A percentile compares a stretch with the other conserved stretches of the same genome.
phyloP scores from a whole-genome alignment of 1,139 yeast genomes.

The Yamadazyma friedrichii region DNA sequence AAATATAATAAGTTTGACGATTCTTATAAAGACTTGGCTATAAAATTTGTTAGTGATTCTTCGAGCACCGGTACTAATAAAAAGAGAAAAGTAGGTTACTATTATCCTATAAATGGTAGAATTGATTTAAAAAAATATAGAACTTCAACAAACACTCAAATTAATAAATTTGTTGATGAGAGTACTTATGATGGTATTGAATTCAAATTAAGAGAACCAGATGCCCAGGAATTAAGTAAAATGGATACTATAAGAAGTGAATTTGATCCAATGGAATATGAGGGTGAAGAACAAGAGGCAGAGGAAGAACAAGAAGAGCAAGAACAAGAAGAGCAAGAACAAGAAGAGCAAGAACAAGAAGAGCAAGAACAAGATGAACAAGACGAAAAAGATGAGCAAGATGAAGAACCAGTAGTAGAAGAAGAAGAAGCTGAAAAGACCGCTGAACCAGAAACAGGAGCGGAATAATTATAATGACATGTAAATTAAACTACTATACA shows the following conservation, averaged over 20 bases:
- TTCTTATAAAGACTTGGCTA: constrained; percentile 45
- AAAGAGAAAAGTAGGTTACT: constrained; percentile 62
- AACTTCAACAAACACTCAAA: constrained; percentile 46
- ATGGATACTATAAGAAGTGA: constrained; percentile 69
- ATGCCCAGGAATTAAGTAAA: constrained; percentile 62
- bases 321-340: constrained; percentile 24
- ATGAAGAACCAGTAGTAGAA: constrained; percentile 17
- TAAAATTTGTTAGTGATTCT: constrained; percentile 42
- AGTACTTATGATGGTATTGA: constrained; percentile 56
- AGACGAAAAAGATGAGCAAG: constrained; percentile 37
- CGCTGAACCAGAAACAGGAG: background rate
- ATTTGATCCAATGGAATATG: constrained; percentile 75
- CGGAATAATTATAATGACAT: constrained; percentile 4
- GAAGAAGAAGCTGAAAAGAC: constrained; percentile 4
- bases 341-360: constrained; percentile 14
- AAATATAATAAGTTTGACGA: constrained; percentile 49
- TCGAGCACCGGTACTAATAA: constrained; percentile 19
- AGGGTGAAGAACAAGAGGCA: constrained; percentile 46
- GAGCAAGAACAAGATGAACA: constrained; percentile 8
- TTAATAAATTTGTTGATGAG: constrained; percentile 50
- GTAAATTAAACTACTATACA: constrained; percentile 21
- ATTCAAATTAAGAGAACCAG: constrained; percentile 68
- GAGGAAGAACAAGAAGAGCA: constrained; percentile 18
- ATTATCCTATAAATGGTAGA: constrained; percentile 75
- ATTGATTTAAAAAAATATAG: constrained; percentile 84